These are phyloP conservation scores for Cladosporium sp. DNA, from an alignment of 2,329 filamentous ascomycete genomes.

Conservation along the genomic window DNA sequence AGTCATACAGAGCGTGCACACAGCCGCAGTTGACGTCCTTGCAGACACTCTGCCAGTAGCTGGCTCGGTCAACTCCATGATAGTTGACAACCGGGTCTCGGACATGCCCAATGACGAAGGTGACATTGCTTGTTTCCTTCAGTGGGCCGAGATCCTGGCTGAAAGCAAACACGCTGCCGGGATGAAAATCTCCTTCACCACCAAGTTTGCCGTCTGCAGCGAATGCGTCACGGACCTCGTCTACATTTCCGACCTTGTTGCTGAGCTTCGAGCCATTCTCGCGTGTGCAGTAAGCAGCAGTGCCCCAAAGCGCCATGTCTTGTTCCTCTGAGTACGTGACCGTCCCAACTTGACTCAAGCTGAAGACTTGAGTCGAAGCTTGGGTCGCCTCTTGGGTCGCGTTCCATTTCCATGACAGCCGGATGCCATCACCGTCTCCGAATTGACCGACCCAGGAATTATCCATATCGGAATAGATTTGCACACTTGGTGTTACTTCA, in stretches of 20 bases:
- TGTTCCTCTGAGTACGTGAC: slow-evolving; percentile 37
- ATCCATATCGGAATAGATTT: slow-evolving; percentile 48
- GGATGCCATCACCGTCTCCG: slow-evolving; percentile 14
- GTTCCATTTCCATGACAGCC: slow-evolving; percentile 23
- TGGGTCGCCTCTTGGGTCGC: slow-evolving; percentile 1
- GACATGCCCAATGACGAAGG: slow-evolving; percentile 46
- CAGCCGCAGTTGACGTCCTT: slow-evolving; percentile 38
- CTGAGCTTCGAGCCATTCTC: slow-evolving; percentile 32
- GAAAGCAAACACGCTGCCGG: slow-evolving; percentile 39
- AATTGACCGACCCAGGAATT: slow-evolving; percentile 45
- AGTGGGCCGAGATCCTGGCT: slow-evolving; percentile 43
- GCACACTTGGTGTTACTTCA: slow-evolving; percentile 32
- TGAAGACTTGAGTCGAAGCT: slow-evolving; percentile 35
- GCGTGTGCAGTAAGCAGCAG: slow-evolving; percentile 43
- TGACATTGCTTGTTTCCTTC: slow-evolving; percentile 34
- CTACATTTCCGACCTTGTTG: slow-evolving; percentile 33
- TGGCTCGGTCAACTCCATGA: slow-evolving; percentile 41
- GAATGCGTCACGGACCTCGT: slow-evolving; percentile 37
- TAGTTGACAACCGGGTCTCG: slow-evolving; percentile 45
- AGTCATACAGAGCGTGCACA: slow-evolving; percentile 44
- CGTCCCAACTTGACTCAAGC: slow-evolving; percentile 37
- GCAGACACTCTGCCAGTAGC: slow-evolving; percentile 43
- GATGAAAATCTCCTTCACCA: slow-evolving; percentile 28
- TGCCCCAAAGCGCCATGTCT: slow-evolving; percentile 47
- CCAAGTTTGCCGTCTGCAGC: slow-evolving; percentile 35